Conservation (phyloP, 306 rosid species). For the Chamaecrista fasciculata region DNA sequence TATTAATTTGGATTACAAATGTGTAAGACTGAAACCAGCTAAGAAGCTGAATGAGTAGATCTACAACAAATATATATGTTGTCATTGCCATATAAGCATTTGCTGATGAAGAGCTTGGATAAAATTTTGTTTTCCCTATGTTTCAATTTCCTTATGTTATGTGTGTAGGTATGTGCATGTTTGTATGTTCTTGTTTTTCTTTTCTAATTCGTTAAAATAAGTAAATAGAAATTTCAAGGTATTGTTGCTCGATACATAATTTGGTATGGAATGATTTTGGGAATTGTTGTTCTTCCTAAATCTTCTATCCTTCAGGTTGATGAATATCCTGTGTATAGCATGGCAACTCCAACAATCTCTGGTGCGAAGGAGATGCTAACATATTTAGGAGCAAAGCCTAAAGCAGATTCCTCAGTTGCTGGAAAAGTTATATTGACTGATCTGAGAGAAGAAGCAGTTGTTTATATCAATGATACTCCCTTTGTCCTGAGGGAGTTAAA, state of each 20-base stretch:
- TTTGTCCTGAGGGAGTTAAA: constrained; percentile 87
- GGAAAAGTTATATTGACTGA: constrained; percentile 70
- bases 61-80: background rate
- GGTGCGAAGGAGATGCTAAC: constrained; percentile 89
- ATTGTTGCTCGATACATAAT: background rate
- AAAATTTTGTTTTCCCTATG: background rate
- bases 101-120: background rate
- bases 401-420: constrained; percentile 44
- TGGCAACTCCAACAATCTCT: constrained; percentile 85
- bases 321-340: constrained; percentile 82
- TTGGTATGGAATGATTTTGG: background rate
- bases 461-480: constrained; percentile 74
- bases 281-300: constrained; percentile 20
- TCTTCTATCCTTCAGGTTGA: constrained; percentile 55
- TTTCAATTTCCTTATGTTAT: background rate
- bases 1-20: background rate
- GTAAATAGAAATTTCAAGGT: constrained; percentile 10
- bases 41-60: constrained; percentile 7
- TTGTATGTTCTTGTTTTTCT: constrained; percentile 10
- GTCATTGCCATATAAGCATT: background rate
- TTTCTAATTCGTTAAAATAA: background rate
- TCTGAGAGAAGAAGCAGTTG: constrained; percentile 85
- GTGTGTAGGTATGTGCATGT: background rate
- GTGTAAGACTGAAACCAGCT: background rate
- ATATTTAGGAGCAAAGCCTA: constrained; percentile 60